Evolutionary conservation across 441 rosid species (phyloP).

Genomic region (Gossypium laxum): DNA sequence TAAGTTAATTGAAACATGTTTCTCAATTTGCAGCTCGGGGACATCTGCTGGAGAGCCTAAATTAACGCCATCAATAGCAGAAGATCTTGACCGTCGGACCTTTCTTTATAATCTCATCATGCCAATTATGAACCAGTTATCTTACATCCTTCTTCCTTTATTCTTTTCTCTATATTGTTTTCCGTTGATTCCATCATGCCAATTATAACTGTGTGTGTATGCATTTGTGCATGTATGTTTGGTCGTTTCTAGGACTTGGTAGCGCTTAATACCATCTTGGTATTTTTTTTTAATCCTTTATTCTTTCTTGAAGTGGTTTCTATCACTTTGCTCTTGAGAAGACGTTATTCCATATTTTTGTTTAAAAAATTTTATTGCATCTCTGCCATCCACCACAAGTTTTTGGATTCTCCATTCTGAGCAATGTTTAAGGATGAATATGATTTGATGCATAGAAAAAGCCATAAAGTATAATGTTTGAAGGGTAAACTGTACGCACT

Average conservation of each 20-base stretch:
- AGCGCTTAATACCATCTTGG: not conserved
- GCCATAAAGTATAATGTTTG: not conserved
- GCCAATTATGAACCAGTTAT: slow-evolving; percentile 73
- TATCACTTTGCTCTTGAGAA: not conserved
- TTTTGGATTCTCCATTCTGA: not conserved
- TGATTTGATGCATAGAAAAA: not conserved
- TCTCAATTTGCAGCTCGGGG: slow-evolving; percentile 58
- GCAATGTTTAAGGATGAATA: slow-evolving; percentile 5
- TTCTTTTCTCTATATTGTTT: not conserved
- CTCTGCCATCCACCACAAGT: not conserved
- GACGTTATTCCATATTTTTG: not conserved
- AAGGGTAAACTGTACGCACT: not conserved
- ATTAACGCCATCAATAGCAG: slow-evolving; percentile 71
- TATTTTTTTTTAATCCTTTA: not conserved
- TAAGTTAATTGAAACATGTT: slow-evolving; percentile 7
- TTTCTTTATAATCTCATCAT: slow-evolving; percentile 71
- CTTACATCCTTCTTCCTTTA: slow-evolving; percentile 3
- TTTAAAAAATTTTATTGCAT: not conserved
- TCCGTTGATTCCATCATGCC: not conserved
- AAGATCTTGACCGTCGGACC: slow-evolving; percentile 80
- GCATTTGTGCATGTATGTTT: not conserved
- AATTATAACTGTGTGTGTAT: not conserved
- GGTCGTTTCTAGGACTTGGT: not conserved
- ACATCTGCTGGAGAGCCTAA: slow-evolving; percentile 87
- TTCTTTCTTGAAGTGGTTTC: slow-evolving; percentile 1